Evolutionary conservation across 164 flowering plant species (phyloP), one percentile per base, ranked within the genome.

Genomic region (Amborella trichopoda): DNA sequence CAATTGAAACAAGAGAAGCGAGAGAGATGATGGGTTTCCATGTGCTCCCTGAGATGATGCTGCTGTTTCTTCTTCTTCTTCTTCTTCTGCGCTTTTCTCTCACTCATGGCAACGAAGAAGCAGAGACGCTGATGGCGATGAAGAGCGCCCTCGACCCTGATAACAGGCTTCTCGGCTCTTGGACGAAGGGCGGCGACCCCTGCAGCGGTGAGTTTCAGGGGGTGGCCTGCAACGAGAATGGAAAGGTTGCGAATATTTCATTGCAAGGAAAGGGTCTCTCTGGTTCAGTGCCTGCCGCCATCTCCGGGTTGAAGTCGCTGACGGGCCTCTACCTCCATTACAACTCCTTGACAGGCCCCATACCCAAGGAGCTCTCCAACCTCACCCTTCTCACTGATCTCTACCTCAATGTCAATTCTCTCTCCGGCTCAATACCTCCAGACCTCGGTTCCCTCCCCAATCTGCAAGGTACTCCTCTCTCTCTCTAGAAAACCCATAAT

Each of bases 391-490:
- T 91, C n/a, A 45, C 70, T 41, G 99, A 91, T 51, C 69, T 91
- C 68, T 91, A 91, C 56, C 78, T 91, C 30, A 74, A 91, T 60
- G 82, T 91, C 4, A 91, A 91, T 53, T 64, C 72, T 60, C 69
- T 91, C 23, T 74, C 82, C 52, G 95, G 96, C 5, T 55, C 37
- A 12, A 81, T 91, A 17, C 95, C 96, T 44, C 51, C 65, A 39
- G 67, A 75, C 61, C 57, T 87, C 59, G 96, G 84, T 5, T 66
- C 66, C 52, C 67, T 91, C 80, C 52, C 68, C 45, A 76, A 63
- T 70, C 74, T 91, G 23, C 88, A 88, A 87, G 99, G 99, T 87
- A 36, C n/a, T n/a, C n/a, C n/a, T n/a, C n/a, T n/a, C n/a, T n/a
- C n/a, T n/a, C n/a, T n/a, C n/a, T n/a, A n/a, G n/a, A n/a, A n/a